A percentile compares a stretch with the other conserved stretches of the same genome.
Evolutionary conservation across 495 filamentous ascomycete genomes (phyloP).

Genomic region (Pyrenula aspistea): DNA sequence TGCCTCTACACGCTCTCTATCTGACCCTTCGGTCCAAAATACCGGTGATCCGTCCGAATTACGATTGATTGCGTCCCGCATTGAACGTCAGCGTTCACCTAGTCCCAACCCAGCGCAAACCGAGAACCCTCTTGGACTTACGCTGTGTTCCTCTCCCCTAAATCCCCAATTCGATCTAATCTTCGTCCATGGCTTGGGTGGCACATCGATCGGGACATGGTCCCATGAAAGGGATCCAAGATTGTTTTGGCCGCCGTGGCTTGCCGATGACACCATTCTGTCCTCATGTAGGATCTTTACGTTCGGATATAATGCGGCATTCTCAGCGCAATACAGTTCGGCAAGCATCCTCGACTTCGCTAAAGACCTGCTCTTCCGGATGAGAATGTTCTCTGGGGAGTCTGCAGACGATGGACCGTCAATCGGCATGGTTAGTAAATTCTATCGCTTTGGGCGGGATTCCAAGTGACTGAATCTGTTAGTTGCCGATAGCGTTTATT

Average conservation of each 20-base stretch:
- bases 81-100: too few species aligned
- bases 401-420: neutral
- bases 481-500: constrained; percentile 28
- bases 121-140: too few species aligned
- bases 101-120: too few species aligned
- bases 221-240: constrained; percentile 11
- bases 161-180: constrained; percentile 15
- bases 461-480: neutral
- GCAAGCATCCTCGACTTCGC: constrained; percentile 32
- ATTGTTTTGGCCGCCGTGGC: constrained; percentile 27
- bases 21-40: too few species aligned
- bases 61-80: too few species aligned
- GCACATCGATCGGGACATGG: constrained; percentile 22
- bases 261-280: constrained; percentile 19
- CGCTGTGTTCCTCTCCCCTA: constrained; percentile 2
- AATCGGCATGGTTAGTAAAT: neutral
- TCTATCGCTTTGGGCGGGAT: constrained; percentile 7
- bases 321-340: constrained; percentile 17
- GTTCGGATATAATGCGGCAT: constrained; percentile 28
- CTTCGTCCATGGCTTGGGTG: constrained; percentile 26
- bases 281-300: constrained; percentile 20
- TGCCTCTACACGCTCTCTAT: too few species aligned
- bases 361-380: constrained; percentile 23
- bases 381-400: constrained; percentile 9
- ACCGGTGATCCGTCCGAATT: too few species aligned